A percentile compares a stretch with the other conserved stretches of the same genome.
Evolutionary conservation across 2,329 filamentous ascomycete genomes (phyloP).

Genomic region (Apiospora hydei): DNA sequence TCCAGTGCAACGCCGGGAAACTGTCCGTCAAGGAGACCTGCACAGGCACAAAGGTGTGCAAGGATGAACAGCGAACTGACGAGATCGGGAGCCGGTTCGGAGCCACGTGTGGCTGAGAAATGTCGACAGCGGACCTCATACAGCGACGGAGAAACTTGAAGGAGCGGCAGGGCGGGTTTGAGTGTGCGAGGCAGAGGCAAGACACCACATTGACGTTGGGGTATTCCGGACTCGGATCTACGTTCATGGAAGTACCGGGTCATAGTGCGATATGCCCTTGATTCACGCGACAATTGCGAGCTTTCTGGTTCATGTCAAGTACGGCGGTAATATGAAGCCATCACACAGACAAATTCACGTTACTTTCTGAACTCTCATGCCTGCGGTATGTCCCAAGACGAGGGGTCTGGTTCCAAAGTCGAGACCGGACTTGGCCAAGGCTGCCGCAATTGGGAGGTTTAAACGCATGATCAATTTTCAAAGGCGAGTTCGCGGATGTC

Average conservation of each 20-base stretch:
- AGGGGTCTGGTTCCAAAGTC: neutral
- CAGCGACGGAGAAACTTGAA: neutral
- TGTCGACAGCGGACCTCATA: too few species aligned
- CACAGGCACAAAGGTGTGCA: neutral
- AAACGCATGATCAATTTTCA: neutral
- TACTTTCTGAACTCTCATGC: neutral
- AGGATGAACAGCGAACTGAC: neutral
- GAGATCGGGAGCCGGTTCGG: neutral
- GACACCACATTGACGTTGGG: neutral
- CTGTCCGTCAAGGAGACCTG: slow-evolving; percentile 1
- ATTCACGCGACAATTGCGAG: neutral
- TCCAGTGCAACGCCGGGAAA: neutral
- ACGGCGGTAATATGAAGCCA: neutral
- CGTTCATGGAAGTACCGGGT: neutral
- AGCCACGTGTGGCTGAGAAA: neutral
- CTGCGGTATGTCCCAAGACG: neutral
- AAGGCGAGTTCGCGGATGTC: neutral
- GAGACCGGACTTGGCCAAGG: neutral
- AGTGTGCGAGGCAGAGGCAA: neutral
- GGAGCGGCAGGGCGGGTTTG: neutral
- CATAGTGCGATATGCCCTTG: neutral
- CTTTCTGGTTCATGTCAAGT: neutral
- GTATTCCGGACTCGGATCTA: neutral
- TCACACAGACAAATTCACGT: neutral
- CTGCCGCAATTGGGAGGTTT: neutral